Base-by-base conservation (phyloP, 2,329 filamentous ascomycete species). In the Knoxdaviesia proteae region DNA sequence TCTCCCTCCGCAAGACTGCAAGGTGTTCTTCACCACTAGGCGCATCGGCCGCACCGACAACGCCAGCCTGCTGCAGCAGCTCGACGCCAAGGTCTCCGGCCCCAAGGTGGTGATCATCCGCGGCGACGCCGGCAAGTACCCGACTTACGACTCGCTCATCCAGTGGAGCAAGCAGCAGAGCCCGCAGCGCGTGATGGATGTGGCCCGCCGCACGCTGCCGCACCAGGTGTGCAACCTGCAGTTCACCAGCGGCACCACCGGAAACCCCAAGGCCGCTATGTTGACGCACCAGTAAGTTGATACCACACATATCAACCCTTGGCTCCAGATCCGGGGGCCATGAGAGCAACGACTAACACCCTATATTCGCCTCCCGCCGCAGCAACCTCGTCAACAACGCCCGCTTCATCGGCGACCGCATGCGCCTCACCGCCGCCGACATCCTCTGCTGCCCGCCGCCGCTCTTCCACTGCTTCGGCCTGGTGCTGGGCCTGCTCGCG, bases 391-490 rank as follows among this genome's bases (percentile, higher is more conserved):
- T 74, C 46, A 80, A 80, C 55, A 80, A 80, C 54, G 68, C 74
- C 6, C 69, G 75, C 32, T 80, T 80, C 59, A 77, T 80, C 41
- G 81, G 80, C 43, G 78, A 84, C 56, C 71, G 80, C 38, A 80
- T 86, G 77, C 67, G 71, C 5, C 65, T 88, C 10, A 75, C 71
- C 0, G 60, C 70, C 3, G 61, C 65, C 39, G 80, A 87, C 52
- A 63, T 77, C 6, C 65, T 90, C 7, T 88, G 82, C 62, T 90
- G 83, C 55, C 82, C 82, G 3, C 82, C 83, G 0, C 83, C 84
- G 0, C 67, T 90, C 4, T 90, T 90, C 64, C 84, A 90, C 62
- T 88, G 81, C 62, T 88, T 88, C 53, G 82, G 82, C 1, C 69
- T 88, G 6, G 80, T 87, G 1, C 70, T 86, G 3, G 82, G 82